phyloP scores from a whole-genome alignment of 2,329 filamentous ascomycete species.

The Cryphonectria japonica region DNA sequence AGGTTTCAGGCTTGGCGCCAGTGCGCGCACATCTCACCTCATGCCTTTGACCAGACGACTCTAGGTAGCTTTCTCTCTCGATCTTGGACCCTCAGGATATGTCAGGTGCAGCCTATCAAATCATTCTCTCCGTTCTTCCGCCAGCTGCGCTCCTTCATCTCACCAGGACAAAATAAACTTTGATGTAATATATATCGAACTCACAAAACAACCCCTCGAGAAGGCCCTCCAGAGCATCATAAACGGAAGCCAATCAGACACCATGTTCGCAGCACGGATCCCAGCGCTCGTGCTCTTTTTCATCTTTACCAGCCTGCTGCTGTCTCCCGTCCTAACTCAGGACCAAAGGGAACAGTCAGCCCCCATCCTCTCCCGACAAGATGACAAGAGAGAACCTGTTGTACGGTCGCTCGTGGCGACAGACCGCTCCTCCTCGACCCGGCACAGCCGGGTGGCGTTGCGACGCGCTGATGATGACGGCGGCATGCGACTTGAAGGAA shows the following conservation, averaged over 20 bases:
- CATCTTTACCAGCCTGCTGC: constrained; percentile 15
- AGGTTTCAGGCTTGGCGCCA: background rate
- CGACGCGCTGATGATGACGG: background rate
- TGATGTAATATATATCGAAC: background rate
- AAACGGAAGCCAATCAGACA: background rate
- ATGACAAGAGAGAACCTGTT: background rate
- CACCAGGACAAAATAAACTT: background rate
- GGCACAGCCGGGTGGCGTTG: background rate
- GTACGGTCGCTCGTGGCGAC: background rate
- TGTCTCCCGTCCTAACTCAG: constrained; percentile 10
- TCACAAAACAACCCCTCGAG: background rate
- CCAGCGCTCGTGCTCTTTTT: background rate
- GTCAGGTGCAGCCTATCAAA: background rate
- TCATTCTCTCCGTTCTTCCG: background rate
- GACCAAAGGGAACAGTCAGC: background rate
- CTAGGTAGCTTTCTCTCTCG: background rate
- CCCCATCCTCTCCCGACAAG: background rate
- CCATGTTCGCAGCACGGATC: background rate
- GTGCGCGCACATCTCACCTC: background rate
- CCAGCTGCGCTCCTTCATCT: background rate
- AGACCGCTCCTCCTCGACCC: background rate
- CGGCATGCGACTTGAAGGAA: too few species aligned
- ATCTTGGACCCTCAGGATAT: background rate
- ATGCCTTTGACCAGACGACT: background rate
- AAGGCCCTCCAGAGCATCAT: background rate